Evolutionary conservation across 306 rosid species (phyloP), one percentile per base, ranked within the genome.

Genomic region (Cercis canadensis): DNA sequence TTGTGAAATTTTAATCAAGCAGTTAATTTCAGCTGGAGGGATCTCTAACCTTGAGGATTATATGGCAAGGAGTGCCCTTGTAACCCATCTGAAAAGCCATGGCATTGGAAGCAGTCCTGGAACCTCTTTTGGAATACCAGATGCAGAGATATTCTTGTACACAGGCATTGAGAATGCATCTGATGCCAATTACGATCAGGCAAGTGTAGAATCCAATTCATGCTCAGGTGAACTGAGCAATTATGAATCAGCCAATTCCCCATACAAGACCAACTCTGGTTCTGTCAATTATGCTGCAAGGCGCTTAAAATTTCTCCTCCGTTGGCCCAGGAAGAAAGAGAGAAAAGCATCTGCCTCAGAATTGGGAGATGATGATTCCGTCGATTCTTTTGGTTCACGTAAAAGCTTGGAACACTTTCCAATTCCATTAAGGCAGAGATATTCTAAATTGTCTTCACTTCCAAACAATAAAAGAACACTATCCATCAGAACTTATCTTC

Each of bases 141-240:
- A 93, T 78, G 89, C 90, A 16, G 98, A 93, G 88, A 90, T 90
- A 62, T 88, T 93, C 86, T 59, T 88, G 72, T 88, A 88, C 85
- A 87, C 96, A 0, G 93, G 89, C 16, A 76, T 80, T 21, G 96
- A 90, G 56, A 90, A 83, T 76, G 83, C 68, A 56, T 81, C 86
- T 55, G 87, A 83, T 71, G 77, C 68, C 39, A 80, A 72, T 70
- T 76, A 45, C 53, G 87, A 81, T 21, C 79, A 82, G 76, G 66
- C 60, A 41, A 82, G 86, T 33, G 50, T 63, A 45, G 84, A 79
- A 72, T 70, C 85, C 66, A 59, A 73, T 65, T 58, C 83, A 0
- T 69, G 44, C 69, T 80, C 88, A 4, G 81, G 83, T 6, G 89
- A 84, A 68, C 63, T 67, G 33, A 74, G 81, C 56, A 84, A 51